phyloP scores from a whole-genome alignment of 1,284 basidiomycete genomes.

The Abortiporus biennis region DNA sequence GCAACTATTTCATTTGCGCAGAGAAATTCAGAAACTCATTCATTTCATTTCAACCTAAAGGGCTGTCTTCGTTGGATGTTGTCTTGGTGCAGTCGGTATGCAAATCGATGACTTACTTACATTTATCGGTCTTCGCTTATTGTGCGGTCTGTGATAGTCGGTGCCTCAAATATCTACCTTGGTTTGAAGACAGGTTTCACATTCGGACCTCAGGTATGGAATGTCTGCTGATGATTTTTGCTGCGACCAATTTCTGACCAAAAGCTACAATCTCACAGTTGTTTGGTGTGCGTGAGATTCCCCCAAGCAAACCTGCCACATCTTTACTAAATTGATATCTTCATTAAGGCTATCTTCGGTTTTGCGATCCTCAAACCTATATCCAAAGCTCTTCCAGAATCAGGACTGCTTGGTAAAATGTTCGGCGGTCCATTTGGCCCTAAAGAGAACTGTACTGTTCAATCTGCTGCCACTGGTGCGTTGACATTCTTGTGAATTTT shows the following conservation, averaged over 20 bases:
- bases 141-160: conserved; percentile 13
- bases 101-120: conserved; percentile 10
- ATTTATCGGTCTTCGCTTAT: neutral
- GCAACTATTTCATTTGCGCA: conserved; percentile 5
- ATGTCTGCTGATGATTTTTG: neutral
- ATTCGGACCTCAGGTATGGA: conserved; percentile 44
- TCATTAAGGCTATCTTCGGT: conserved; percentile 48
- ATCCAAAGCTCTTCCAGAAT: conserved; percentile 41
- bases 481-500: neutral
- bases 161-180: conserved; percentile 42
- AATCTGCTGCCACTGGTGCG: conserved; percentile 43
- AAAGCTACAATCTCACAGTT: conserved; percentile 22
- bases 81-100: conserved; percentile 50
- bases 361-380: conserved; percentile 61
- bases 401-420: conserved; percentile 36
- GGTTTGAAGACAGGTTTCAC: conserved; percentile 68
- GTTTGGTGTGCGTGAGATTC: conserved; percentile 35
- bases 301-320: conserved; percentile 22
- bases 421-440: conserved; percentile 62
- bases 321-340: neutral
- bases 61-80: conserved; percentile 53
- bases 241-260: neutral
- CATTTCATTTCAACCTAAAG: too few species aligned
- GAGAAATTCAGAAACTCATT: too few species aligned
- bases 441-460: conserved; percentile 62